Evolutionary conservation across 2,329 filamentous ascomycete genomes (phyloP), one percentile per base, ranked within the genome.

Genomic region (Fusarium mexicanum): DNA sequence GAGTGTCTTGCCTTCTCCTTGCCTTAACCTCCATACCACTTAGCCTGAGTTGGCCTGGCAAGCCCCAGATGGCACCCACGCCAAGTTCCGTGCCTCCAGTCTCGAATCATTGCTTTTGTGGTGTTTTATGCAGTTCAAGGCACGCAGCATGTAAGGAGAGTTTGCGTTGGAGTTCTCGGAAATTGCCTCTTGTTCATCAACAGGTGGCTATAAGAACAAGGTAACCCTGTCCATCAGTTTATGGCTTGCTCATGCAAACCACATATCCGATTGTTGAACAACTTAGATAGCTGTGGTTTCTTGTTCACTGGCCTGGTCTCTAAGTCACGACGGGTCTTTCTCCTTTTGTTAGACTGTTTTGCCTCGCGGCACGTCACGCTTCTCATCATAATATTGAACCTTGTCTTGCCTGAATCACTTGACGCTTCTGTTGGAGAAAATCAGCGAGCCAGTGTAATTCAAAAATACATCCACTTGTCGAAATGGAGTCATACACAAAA

Each of bases 1-100:
- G 53, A 59, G 71, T 76, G 74, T 74, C 72, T 75, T 59, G 64
- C 72, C 41, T 73, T 69, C 76, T 78, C 76, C 76, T 77, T 77
- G 72, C 76, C 69, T 77, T 63, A 58, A 73, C 60, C 57, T 70
- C 68, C 72, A 75, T 75, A 73, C 69, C 72, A 70, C 76, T 69
- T 74, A 65, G 53, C 74, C 72, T 57, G 67, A 78, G 74, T 73
- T 62, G 70, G 76, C 67, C 65, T 71, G 63, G 67, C 67, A 71
- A 71, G 61, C 67, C 67, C 47, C 60, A 65, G 62, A 71, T 65
- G 64, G 62, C 50, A 57, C 67, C 50, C 51, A 43, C 60, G 66
- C 72, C 65, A 69, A 73, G 75, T 57, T 64, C 69, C 55, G 61
- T 41, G 63, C 47, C 60, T 41, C 44, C 61, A 67, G 37, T 71